phyloP scores from a whole-genome alignment of 371 early-diverging fungal species.

The Lichtheimia corymbifera region DNA sequence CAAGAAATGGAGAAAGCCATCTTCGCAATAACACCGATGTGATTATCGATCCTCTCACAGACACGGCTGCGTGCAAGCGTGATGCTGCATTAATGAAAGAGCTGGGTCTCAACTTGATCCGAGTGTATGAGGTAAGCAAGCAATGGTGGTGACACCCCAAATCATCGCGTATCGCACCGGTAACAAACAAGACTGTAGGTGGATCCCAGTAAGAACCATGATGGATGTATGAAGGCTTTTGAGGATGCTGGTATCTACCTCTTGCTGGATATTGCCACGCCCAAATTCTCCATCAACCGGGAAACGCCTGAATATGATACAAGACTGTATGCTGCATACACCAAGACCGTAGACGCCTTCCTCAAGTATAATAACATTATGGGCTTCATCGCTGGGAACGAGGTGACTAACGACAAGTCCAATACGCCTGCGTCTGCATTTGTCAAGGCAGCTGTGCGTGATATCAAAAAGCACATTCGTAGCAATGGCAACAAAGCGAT shows the following conservation, averaged over 20 bases:
- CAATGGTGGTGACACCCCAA: background rate
- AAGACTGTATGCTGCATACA: constrained; percentile 58
- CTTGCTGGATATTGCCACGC: constrained; percentile 68
- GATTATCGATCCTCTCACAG: constrained; percentile 65
- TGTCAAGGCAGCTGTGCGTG: constrained; percentile 77
- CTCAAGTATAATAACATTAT: constrained; percentile 62
- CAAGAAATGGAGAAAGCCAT: constrained; percentile 39
- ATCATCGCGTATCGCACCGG: too few relatives aligned
- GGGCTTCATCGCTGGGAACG: constrained; percentile 84
- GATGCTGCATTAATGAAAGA: constrained; percentile 72
- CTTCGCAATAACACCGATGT: background rate
- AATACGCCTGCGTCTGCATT: constrained; percentile 71
- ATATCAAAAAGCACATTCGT: constrained; percentile 66
- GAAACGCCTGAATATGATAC: constrained; percentile 66
- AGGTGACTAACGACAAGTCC: constrained; percentile 70
- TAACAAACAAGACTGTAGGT: constrained; percentile 18
- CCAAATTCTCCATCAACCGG: constrained; percentile 67
- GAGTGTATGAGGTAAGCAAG: constrained; percentile 64
- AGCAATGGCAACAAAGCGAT: constrained; percentile 43
- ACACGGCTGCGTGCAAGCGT: constrained; percentile 60
- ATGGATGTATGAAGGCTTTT: constrained; percentile 73
- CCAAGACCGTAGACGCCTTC: constrained; percentile 69
- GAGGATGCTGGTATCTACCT: constrained; percentile 75
- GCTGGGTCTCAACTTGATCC: constrained; percentile 75
- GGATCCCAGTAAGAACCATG: constrained; percentile 67